Conservation (phyloP, 1,284 basidiomycete genomes). For the Spongiforma sp. region DNA sequence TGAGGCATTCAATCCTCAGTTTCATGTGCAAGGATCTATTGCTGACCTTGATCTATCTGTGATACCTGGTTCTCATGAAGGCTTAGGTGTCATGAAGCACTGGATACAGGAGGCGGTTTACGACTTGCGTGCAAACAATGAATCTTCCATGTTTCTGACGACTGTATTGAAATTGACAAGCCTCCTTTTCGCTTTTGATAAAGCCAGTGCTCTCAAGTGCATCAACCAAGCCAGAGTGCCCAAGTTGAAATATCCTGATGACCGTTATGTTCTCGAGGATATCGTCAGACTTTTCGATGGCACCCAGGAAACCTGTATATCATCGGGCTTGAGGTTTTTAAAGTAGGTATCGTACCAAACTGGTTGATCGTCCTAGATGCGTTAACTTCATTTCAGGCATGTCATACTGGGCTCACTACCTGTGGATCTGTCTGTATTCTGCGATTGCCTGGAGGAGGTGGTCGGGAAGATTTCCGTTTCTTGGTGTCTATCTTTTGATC, state of each 20-base stretch:
- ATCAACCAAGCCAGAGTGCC: conserved; percentile 15
- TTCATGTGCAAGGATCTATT: conserved; percentile 42
- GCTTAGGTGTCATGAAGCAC: conserved; percentile 41
- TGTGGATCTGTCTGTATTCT: conserved; percentile 49
- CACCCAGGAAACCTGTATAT: conserved; percentile 17
- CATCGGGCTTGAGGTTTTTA: conserved; percentile 36
- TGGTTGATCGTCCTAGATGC: neutral
- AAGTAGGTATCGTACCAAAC: conserved; percentile 14
- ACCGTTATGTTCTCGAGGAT: conserved; percentile 43
- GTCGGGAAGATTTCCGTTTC: conserved; percentile 44
- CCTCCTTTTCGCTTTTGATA: conserved; percentile 39
- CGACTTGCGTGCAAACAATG: conserved; percentile 15
- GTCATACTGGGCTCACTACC: conserved; percentile 39
- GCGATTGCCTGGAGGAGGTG: conserved; percentile 51
- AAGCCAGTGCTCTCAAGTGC: conserved; percentile 23
- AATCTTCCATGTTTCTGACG: conserved; percentile 32
- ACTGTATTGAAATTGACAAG: conserved; percentile 36
- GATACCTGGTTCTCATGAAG: conserved; percentile 44
- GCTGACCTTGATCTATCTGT: conserved; percentile 37
- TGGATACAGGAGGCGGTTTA: conserved; percentile 48
- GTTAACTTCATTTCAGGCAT: conserved; percentile 41
- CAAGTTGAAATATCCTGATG: conserved; percentile 16
- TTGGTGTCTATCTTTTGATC: conserved; percentile 24
- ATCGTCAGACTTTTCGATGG: conserved; percentile 32
- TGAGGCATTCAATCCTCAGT: conserved; percentile 46